Base-by-base conservation (phyloP, 2,329 filamentous ascomycete species). In the Amylocarpus encephaloides region DNA sequence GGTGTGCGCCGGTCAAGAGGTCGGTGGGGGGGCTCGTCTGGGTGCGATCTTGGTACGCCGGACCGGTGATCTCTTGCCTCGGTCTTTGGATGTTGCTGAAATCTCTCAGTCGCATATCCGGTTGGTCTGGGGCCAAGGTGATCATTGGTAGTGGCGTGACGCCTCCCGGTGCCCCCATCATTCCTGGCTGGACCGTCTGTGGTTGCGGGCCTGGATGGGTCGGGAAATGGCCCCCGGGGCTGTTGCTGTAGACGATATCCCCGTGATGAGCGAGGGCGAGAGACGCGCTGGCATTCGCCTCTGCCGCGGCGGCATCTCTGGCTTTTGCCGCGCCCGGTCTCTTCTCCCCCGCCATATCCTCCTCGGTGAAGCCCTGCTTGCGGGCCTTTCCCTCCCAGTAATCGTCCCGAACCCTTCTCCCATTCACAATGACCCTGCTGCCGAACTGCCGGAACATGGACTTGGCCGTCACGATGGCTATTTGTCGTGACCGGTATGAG, bases 361-460 rank as follows among this genome's bases (percentile, higher is more conserved):
- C 90, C 67, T 98, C 93, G 1, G 93, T 98, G 66, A 98, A 98
- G 10, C 93, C 93, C 70, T 98, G 93, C 70, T 97, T 98, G 43
- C 87, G 80, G 6, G 93, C 93, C 70, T 97, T 97, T 64, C 85
- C 88, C 69, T 97, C 93, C 93, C 93, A 98, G 70, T 98, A 98
- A 67, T 98, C 93, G 70, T 98, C 93, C 44, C 93, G 85, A 38
- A 98, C 93, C 51, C 93, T 79, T 55, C 92, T 80, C 32, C 93
- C 93, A 63, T 91, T 88, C 33, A 87, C 82, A 57, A 98, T 93
- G 46, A 98, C 86, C 56, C 93, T 81, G 68, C 91, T 96, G 43
- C 93, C 93, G 68, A 98, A 98, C 68, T 98, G 93, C 39, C 93
- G 84, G 70, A 97, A 98, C 93, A 98, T 98, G 61, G 92, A 97